phyloP scores from a whole-genome alignment of 805 yeast species.

The Metschnikowia santaceciliae region DNA sequence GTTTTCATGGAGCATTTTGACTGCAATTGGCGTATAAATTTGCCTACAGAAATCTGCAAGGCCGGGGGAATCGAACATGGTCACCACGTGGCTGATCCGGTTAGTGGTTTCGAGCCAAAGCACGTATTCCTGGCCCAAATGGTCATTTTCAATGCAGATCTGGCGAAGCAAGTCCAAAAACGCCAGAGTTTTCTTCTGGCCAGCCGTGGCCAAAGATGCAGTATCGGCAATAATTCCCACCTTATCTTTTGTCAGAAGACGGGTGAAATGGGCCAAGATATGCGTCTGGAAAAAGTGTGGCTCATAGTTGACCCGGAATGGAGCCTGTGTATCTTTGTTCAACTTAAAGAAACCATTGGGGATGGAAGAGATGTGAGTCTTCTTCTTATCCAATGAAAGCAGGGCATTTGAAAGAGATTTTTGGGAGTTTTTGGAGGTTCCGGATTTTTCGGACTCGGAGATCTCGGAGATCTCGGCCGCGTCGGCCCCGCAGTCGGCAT shows the following conservation, averaged over 20 bases:
- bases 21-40: conserved; percentile 31
- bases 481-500: conserved; percentile 6
- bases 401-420: neutral
- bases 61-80: conserved; percentile 30
- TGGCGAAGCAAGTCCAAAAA: conserved; percentile 41
- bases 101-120: conserved; percentile 55
- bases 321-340: conserved; percentile 49
- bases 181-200: conserved; percentile 37
- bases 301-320: conserved; percentile 53
- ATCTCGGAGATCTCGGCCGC: neutral
- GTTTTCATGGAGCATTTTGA: conserved; percentile 17
- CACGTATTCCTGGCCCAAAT: conserved; percentile 35
- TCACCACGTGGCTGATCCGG: conserved; percentile 32
- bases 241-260: conserved; percentile 44
- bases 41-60: conserved; percentile 27
- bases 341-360: conserved; percentile 37
- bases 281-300: conserved; percentile 36
- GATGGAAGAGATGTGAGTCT: neutral
- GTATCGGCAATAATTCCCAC: conserved; percentile 55
- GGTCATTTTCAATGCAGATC: conserved; percentile 22
- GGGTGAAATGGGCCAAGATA: conserved; percentile 34
- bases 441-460: neutral
- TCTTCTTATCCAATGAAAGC: conserved; percentile 19
- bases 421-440: no score
- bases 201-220: conserved; percentile 46